These are phyloP conservation scores for Penicillium steckii DNA, from an alignment of 495 filamentous ascomycete species.

Conservation along the genomic window DNA sequence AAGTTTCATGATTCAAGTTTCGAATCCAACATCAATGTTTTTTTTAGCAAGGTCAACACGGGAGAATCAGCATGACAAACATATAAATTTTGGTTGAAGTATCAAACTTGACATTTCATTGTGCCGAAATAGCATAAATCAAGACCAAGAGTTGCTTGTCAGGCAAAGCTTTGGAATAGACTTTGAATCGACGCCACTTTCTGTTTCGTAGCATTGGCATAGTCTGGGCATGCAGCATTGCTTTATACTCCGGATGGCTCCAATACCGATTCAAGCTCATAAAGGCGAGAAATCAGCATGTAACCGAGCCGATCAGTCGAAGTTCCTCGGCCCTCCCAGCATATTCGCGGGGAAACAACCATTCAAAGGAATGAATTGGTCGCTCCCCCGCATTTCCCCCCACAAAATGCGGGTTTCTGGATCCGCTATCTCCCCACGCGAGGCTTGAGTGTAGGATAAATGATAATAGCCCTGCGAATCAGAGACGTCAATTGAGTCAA, in stretches of 20 bases:
- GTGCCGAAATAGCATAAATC: not conserved
- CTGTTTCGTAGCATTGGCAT: not conserved
- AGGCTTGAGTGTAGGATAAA: not conserved
- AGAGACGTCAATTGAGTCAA: not conserved
- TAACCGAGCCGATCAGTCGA: slow-evolving; percentile 4
- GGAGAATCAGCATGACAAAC: no score
- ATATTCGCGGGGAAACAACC: slow-evolving; percentile 5
- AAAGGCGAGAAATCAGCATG: slow-evolving; percentile 2
- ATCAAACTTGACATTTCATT: not conserved
- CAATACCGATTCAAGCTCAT: not conserved
- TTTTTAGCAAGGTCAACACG: no score
- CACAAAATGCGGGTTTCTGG: slow-evolving; percentile 5
- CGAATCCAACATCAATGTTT: no score
- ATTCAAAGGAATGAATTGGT: slow-evolving; percentile 1
- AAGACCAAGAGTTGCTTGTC: not conserved
- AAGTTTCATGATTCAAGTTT: no score
- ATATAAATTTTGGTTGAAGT: no score
- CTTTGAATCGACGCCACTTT: slow-evolving; percentile 3
- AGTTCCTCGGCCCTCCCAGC: slow-evolving; percentile 1
- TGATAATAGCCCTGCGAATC: slow-evolving; percentile 3
- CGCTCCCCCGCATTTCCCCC: slow-evolving; percentile 11
- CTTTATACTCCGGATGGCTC: slow-evolving; percentile 1
- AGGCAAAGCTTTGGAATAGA: slow-evolving; percentile 10
- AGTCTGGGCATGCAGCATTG: slow-evolving; percentile 3
- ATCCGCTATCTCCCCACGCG: slow-evolving; percentile 6